Conservation (phyloP, 176 grass and related monocot species). For the Elymus sibiricus region DNA sequence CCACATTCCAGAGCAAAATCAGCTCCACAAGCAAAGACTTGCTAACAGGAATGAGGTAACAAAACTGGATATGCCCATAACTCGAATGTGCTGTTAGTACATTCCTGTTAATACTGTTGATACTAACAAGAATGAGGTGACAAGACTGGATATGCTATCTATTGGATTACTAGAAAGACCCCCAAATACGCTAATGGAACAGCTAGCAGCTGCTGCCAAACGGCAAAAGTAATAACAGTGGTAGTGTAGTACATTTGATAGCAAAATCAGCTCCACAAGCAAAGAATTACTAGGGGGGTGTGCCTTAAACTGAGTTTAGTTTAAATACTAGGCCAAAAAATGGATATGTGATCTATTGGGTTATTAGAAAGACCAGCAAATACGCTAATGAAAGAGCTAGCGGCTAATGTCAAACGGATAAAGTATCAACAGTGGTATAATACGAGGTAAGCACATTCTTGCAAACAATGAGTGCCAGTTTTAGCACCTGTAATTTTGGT, state of each 20-base stretch:
- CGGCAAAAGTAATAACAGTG: neutral
- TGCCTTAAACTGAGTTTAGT: neutral
- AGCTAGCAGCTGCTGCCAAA: neutral
- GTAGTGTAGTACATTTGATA: too few relatives aligned
- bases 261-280: too few relatives aligned
- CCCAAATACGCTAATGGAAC: neutral
- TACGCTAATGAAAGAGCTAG: neutral
- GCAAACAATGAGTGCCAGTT: neutral
- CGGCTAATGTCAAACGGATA: neutral
- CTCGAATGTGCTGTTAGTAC: too few relatives aligned
- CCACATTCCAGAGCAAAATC: neutral
- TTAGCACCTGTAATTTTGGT: slow-evolving; percentile 75
- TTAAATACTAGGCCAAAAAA: neutral
- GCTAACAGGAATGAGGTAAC: neutral
- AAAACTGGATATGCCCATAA: too few relatives aligned
- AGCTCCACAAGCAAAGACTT: neutral
- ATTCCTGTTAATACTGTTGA: too few relatives aligned
- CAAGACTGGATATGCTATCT: neutral
- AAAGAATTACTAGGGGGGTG: too few relatives aligned
- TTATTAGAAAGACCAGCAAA: neutral
- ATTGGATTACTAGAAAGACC: neutral
- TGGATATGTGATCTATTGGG: neutral
- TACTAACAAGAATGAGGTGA: neutral
- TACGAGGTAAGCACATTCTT: neutral
- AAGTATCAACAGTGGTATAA: neutral